Conservation (phyloP, 257 asterid species). For the Catharanthus roseus region DNA sequence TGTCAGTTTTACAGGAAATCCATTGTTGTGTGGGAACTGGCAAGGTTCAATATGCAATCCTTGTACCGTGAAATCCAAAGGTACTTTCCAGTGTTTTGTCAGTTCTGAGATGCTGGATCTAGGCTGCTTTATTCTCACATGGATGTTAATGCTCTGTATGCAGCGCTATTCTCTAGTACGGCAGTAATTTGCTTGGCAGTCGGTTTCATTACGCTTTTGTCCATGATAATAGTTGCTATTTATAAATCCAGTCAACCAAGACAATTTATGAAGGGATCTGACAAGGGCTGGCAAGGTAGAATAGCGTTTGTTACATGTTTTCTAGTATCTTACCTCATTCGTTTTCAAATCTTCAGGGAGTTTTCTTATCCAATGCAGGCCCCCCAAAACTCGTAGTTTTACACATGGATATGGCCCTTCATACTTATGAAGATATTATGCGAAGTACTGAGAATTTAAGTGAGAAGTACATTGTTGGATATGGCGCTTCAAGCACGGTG, state of each 20-base stretch:
- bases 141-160: neutral
- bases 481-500: constrained; percentile 94
- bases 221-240: constrained; percentile 70
- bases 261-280: constrained; percentile 47
- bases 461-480: constrained; percentile 80
- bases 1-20: constrained; percentile 78
- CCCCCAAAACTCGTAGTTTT: constrained; percentile 74
- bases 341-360: neutral
- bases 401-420: constrained; percentile 95
- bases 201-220: constrained; percentile 59
- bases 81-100: constrained; percentile 24
- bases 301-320: neutral
- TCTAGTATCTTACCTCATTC: neutral
- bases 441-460: constrained; percentile 79
- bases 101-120: neutral
- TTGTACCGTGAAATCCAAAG: constrained; percentile 51
- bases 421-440: constrained; percentile 89
- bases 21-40: constrained; percentile 85
- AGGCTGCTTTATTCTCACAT: neutral
- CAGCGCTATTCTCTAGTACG: constrained; percentile 69
- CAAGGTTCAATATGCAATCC: constrained; percentile 77
- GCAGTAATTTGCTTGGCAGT: constrained; percentile 54
- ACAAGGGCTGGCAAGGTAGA: constrained; percentile 42
- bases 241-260: constrained; percentile 62
- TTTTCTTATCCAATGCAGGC: constrained; percentile 29